These are phyloP conservation scores for Saccharata proteae DNA, from an alignment of 2,329 filamentous ascomycete genomes.

Conservation along the genomic window DNA sequence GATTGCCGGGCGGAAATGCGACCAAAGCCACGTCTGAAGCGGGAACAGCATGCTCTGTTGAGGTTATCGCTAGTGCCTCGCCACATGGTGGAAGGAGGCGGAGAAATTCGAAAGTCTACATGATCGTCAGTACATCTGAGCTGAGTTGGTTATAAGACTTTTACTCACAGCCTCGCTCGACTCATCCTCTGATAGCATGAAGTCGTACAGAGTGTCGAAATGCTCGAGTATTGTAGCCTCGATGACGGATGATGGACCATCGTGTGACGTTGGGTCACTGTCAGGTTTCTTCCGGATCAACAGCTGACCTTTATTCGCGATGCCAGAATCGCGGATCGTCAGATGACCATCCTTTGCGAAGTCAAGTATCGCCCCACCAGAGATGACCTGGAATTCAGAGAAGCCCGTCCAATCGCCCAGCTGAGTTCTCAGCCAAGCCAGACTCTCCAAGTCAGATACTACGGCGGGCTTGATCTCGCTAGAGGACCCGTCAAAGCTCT, in stretches of 20 bases:
- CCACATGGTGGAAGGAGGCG: conserved; percentile 19
- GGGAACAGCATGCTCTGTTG: too few species aligned
- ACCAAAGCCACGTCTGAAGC: conserved; percentile 9
- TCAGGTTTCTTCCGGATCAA: conserved; percentile 3
- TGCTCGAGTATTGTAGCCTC: conserved; percentile 71
- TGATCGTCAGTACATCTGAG: conserved; percentile 9
- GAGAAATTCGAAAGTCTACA: conserved; percentile 24
- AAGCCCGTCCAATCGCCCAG: conserved; percentile 62
- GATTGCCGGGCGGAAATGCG: conserved; percentile 23
- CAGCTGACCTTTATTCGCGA: conserved; percentile 25
- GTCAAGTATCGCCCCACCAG: conserved; percentile 53
- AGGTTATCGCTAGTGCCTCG: conserved; percentile 12
- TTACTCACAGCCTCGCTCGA: conserved; percentile 17
- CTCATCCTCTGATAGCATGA: conserved; percentile 58
- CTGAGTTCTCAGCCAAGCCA: conserved; percentile 42
- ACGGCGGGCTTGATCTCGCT: conserved; percentile 49
- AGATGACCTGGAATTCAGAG: conserved; percentile 62
- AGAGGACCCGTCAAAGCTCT: conserved; percentile 53
- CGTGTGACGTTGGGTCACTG: background rate
- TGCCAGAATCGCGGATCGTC: conserved; percentile 56
- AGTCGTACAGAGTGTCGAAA: conserved; percentile 72
- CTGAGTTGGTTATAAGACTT: conserved; percentile 2
- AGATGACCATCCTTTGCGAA: conserved; percentile 44
- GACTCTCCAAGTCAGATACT: conserved; percentile 61
- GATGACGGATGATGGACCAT: conserved; percentile 32